Percentiles rank a stretch among this genome's conserved stretches.
Evolutionary conservation across 1,284 basidiomycete species (phyloP).

Genomic region (Boletus albobrunnescens): DNA sequence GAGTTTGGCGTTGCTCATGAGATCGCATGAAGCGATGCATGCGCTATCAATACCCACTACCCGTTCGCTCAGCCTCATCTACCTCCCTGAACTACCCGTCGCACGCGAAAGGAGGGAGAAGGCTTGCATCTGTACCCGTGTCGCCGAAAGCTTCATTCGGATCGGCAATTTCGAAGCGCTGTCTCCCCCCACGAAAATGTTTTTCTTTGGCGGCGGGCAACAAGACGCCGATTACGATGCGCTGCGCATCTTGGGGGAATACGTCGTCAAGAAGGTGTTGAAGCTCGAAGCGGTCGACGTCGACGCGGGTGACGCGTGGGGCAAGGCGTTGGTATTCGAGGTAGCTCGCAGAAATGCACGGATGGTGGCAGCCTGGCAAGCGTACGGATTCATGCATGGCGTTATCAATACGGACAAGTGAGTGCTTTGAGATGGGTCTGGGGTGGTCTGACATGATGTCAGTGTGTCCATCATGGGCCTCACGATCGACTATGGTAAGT

Average conservation of each 20-base stretch:
- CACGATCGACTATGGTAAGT: conserved; percentile 85
- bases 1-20: conserved; percentile 2
- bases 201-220: conserved; percentile 71
- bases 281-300: conserved; percentile 39
- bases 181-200: conserved; percentile 65
- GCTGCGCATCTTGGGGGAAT: conserved; percentile 69
- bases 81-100: conserved; percentile 74
- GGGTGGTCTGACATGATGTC: conserved; percentile 10
- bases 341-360: conserved; percentile 78
- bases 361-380: conserved; percentile 95
- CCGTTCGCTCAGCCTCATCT: conserved; percentile 79
- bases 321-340: conserved; percentile 68
- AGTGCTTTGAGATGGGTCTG: conserved; percentile 18
- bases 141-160: conserved; percentile 88
- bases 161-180: conserved; percentile 90
- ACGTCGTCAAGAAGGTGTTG: conserved; percentile 61
- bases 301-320: conserved; percentile 58
- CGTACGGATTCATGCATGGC: conserved; percentile 87
- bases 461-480: conserved; percentile 83
- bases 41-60: conserved; percentile 88
- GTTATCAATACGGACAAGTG: conserved; percentile 98
- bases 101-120: conserved; percentile 76
- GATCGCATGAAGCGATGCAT: conserved; percentile 62
- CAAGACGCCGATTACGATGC: conserved; percentile 74
- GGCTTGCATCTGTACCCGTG: conserved; percentile 77